phyloP scores from a whole-genome alignment of 2,329 filamentous ascomycete species.

The Fusarium armeniacum region DNA sequence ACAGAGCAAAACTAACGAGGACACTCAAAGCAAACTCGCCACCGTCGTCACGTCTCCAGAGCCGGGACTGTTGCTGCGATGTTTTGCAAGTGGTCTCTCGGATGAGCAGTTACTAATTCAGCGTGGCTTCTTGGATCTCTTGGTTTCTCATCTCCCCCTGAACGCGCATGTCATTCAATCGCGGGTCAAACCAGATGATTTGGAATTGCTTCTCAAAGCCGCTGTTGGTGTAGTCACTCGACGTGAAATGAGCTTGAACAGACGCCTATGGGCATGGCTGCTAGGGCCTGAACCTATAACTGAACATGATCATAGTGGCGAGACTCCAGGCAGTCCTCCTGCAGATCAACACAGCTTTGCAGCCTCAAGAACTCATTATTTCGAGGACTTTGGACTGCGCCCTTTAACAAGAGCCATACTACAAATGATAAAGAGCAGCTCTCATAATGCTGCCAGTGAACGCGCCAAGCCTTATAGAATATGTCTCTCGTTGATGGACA shows the following conservation, averaged over 20 bases:
- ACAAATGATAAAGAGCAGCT: conserved; percentile 74
- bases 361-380: conserved; percentile 80
- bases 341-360: conserved; percentile 62
- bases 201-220: conserved; percentile 84
- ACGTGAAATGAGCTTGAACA: conserved; percentile 96
- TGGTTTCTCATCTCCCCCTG: conserved; percentile 90
- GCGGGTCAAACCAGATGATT: conserved; percentile 78
- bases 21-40: conserved; percentile 65
- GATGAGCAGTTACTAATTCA: conserved; percentile 94
- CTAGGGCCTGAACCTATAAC: conserved; percentile 78
- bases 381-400: conserved; percentile 82
- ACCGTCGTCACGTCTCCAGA: conserved; percentile 87
- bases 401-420: conserved; percentile 81
- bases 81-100: conserved; percentile 88
- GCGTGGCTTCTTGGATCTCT: conserved; percentile 90
- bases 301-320: conserved; percentile 63
- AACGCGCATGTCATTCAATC: conserved; percentile 85
- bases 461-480: conserved; percentile 89
- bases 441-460: conserved; percentile 64
- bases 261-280: conserved; percentile 96
- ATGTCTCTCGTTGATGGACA: conserved; percentile 95
- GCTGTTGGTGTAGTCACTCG: conserved; percentile 89
- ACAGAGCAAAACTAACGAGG: conserved; percentile 35
- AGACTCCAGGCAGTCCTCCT: conserved; percentile 60
- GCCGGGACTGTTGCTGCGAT: conserved; percentile 88